Evolutionary conservation across 352 stramenopile genomes (phyloP), one percentile per base, ranked within the genome.

Genomic region (Pythium plurisporium): DNA sequence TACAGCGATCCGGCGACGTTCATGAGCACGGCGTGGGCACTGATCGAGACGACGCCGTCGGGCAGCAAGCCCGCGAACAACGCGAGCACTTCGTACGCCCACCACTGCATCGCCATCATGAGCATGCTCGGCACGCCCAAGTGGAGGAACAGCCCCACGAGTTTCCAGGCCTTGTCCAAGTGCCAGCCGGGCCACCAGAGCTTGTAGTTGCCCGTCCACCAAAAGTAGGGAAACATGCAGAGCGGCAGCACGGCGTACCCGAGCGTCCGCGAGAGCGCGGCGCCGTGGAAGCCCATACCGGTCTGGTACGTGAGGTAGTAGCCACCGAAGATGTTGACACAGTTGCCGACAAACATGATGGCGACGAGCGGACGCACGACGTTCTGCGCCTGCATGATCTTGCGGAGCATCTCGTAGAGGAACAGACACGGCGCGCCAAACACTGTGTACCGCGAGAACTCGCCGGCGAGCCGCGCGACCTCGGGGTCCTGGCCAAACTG

Each of bases 301-400:
- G 87, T 95, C 59, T 87, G 86, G 64, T 86, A 90, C 20, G 86
- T 86, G 27, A 97, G 51, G 52, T 88, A 91, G 29, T 84, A 75
- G 6, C 86, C 86, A 1, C 89, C 50, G 5, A 66, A 53, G 15
- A 91, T 56, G 67, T 96, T 93, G 48, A 95, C 76, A 7, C 93
- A 12, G 38, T 93, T 91, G 59, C 76, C 82, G 25, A 87, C 34
- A 9, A 92, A 59, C 5, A 82, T 79, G 42, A 93, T 86, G 40
- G 81, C 76, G 31, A 95, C 76, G 82, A 96, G 91, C 2, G 89
- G 89, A 20, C 67, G 38, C n/a, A 93, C 79, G 50, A 95, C 73
- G 42, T 95, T 95, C 62, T 93, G 78, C 25, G 88, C 82, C 65
- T 96, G 84, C 23, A 88, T 76, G 2, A 95, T 54, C 59, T 95